Evolutionary conservation across 169 alveolate genomes (phyloP).

Genomic region (Plasmodium chabaudi): DNA sequence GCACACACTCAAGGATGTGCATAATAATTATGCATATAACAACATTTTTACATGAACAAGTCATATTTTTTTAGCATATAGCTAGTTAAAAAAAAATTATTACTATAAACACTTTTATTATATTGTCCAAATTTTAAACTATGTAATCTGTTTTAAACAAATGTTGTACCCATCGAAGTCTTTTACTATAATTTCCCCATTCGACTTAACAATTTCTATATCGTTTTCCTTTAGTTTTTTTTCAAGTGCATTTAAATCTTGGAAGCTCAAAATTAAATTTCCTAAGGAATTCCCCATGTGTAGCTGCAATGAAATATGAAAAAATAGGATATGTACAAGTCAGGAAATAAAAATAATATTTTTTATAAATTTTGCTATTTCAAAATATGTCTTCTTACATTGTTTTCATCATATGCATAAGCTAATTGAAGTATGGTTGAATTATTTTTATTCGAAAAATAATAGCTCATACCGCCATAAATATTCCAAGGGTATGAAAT

Average conservation of each 20-base stretch:
- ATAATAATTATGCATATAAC: too few relatives aligned
- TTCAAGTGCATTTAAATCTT: slow-evolving; percentile 39
- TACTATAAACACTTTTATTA: too few relatives aligned
- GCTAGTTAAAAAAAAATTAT: too few relatives aligned
- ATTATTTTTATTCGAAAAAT: slow-evolving; percentile 52
- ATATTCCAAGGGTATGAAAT: slow-evolving; percentile 75
- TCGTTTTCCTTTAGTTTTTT: slow-evolving; percentile 36
- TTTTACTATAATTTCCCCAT: slow-evolving; percentile 33
- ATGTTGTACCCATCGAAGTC: slow-evolving; percentile 52
- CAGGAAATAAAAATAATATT: not conserved
- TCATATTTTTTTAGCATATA: too few relatives aligned
- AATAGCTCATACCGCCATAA: slow-evolving; percentile 74
- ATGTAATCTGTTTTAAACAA: slow-evolving; percentile 10
- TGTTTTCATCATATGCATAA: slow-evolving; percentile 73
- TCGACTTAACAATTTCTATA: slow-evolving; percentile 16
- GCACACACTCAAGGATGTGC: too few relatives aligned
- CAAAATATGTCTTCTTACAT: not conserved
- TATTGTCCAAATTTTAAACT: too few relatives aligned
- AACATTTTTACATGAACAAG: too few relatives aligned
- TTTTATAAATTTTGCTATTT: not conserved
- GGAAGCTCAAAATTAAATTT: slow-evolving; percentile 38
- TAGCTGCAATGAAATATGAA: slow-evolving; percentile 19
- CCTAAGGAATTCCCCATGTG: slow-evolving; percentile 76
- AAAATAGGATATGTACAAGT: not conserved
- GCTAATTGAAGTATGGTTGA: slow-evolving; percentile 49